A percentile compares a stretch with the other conserved stretches of the same genome.
phyloP scores from a whole-genome alignment of 345 rosid genomes.

The Dipteronia dyeriana region DNA sequence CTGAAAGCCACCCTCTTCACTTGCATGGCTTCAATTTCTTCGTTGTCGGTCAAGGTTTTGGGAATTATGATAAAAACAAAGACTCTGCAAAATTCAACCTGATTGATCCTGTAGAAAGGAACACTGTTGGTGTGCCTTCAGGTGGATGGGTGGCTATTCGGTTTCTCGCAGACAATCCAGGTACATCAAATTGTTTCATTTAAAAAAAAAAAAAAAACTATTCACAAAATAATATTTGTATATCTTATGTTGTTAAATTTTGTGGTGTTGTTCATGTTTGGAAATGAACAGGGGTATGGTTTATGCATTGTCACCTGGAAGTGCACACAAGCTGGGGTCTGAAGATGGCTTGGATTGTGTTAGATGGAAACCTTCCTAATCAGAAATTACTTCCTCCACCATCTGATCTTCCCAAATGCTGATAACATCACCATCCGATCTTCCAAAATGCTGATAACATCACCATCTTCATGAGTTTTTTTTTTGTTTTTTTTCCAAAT shows the following conservation, averaged over 20 bases:
- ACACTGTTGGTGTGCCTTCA: conserved; percentile 64
- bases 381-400: conserved; percentile 74
- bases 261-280: too few relatives aligned
- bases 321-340: conserved; percentile 82
- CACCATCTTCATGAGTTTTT: neutral
- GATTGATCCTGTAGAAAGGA: conserved; percentile 59
- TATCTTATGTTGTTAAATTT: neutral
- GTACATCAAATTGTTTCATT: conserved; percentile 26
- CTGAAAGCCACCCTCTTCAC: conserved; percentile 80
- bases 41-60: conserved; percentile 70
- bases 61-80: conserved; percentile 48
- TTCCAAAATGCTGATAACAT: conserved; percentile 55
- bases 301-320: conserved; percentile 80
- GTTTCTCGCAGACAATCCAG: conserved; percentile 73
- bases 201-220: too few relatives aligned
- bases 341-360: conserved; percentile 74
- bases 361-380: conserved; percentile 62
- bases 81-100: conserved; percentile 65
- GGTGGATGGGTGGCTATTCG: conserved; percentile 76
- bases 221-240: too few relatives aligned
- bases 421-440: conserved; percentile 37
- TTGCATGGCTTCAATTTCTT: conserved; percentile 76
- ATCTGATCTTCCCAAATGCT: conserved; percentile 68
- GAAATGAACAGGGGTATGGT: conserved; percentile 55
- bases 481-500: neutral